A percentile compares a stretch with the other conserved stretches of the same genome.
These are phyloP conservation scores for Geosmithia morbida DNA, from an alignment of 2,329 filamentous ascomycete species.

Conservation along the genomic window DNA sequence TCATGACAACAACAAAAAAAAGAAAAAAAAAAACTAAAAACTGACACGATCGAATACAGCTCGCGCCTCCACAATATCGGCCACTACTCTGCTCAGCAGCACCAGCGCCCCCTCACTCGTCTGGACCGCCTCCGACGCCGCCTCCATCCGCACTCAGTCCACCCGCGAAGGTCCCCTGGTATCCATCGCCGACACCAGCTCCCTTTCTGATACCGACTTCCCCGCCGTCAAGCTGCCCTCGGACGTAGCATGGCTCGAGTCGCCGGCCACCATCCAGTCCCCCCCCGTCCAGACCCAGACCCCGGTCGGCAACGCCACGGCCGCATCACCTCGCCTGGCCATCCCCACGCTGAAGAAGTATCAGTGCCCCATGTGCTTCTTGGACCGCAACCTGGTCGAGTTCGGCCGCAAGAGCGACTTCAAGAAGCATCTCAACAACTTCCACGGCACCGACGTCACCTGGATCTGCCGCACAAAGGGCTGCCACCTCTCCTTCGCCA, in stretches of 20 bases:
- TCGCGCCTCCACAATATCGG: conserved; percentile 23
- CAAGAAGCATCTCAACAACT: conserved; percentile 33
- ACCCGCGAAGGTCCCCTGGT: conserved; percentile 16
- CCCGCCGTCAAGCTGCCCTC: conserved; percentile 12
- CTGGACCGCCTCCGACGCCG: conserved; percentile 25
- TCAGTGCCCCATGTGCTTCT: conserved; percentile 29
- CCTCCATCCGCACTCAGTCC: conserved; percentile 22
- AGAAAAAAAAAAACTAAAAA: neutral
- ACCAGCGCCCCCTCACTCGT: conserved; percentile 23
- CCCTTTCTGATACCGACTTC: conserved; percentile 18
- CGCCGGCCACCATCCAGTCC: conserved; percentile 20
- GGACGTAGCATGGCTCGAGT: conserved; percentile 24
- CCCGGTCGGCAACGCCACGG: conserved; percentile 11
- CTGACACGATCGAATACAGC: conserved; percentile 10
- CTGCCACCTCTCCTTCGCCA: conserved; percentile 27
- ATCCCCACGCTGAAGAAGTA: conserved; percentile 24
- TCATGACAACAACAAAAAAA: neutral
- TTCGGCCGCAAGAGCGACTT: conserved; percentile 32
- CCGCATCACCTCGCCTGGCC: conserved; percentile 20
- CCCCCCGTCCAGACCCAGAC: conserved; percentile 13
- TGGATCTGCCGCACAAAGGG: conserved; percentile 27
- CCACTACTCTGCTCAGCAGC: conserved; percentile 23
- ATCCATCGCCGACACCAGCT: conserved; percentile 15
- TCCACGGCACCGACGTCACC: conserved; percentile 25
- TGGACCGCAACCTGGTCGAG: conserved; percentile 28